Evolutionary conservation across 2,329 filamentous ascomycete species (phyloP), one percentile per base, ranked within the genome.

Genomic region (Bimuria novae-zelandiae): DNA sequence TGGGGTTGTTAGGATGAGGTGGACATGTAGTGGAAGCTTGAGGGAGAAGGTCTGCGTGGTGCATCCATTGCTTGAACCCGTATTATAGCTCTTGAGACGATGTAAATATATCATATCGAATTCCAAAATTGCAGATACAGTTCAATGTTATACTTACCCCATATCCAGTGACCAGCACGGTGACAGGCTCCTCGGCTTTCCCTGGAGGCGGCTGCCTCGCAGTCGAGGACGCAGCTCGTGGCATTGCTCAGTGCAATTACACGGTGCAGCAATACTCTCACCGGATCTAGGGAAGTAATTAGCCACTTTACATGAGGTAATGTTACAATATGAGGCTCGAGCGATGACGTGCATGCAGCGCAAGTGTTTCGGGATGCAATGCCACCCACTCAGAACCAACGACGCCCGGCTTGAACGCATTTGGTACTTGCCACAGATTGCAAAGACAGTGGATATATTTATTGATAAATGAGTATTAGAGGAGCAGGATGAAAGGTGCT

Each of bases 151-250:
- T n/a, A 25, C 49, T 23, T 64, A 72, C 70, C 36, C 71, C 70
- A 53, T 72, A 74, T 1, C 71, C 70, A 46, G 70, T 74, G 32
- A 73, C 69, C 16, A 74, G 57, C 16, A 74, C 70, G 10, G 65
- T 72, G 10, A 72, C 66, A 14, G 69, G 69, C 14, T 69, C 58
- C 54, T 72, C 67, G 7, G 50, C 54, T 41, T 70, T 57, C 54
- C 67, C 54, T 7, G 47, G 51, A 8, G 61, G 65, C 51, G 70
- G 70, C 49, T 72, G 70, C 51, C 62, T 57, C 30, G 63, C 63
- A 44, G 67, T 61, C 47, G 65, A 62, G 12, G 58, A 42, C 48
- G 49, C 36, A 46, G 55, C 41, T 56, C 56, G 55, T 42, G 60
- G 59, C 62, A 64, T 61, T 14, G 50, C 35, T 29, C 36, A 50